A percentile compares a stretch with the other conserved stretches of the same genome.
Conservation (phyloP, 306 rosid species). For the Medicago lupulina region DNA sequence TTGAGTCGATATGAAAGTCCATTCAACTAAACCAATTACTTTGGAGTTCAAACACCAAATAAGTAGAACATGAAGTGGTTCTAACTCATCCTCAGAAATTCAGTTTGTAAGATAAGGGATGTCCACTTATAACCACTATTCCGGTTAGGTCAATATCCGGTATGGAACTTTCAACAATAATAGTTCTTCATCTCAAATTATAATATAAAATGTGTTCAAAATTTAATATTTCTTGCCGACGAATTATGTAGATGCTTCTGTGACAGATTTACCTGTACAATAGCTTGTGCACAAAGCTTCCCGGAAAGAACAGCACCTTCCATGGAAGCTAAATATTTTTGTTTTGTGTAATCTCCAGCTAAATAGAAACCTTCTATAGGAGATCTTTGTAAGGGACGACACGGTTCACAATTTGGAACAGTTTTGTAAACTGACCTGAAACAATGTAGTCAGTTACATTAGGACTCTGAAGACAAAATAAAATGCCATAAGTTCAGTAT, state of each 20-base stretch:
- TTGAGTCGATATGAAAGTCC: too few relatives aligned
- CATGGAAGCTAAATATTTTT: slow-evolving; percentile 96
- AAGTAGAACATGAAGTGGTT: not conserved
- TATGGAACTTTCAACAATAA: not conserved
- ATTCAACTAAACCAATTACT: too few relatives aligned
- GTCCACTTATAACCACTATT: not conserved
- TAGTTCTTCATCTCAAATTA: not conserved
- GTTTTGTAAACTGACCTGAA: slow-evolving; percentile 94
- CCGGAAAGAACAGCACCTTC: slow-evolving; percentile 99
- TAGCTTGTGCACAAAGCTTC: slow-evolving; percentile 95
- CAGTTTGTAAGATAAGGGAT: not conserved
- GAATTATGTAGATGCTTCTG: slow-evolving; percentile 18
- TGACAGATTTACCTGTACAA: slow-evolving; percentile 73
- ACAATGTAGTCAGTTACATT: slow-evolving; percentile 12
- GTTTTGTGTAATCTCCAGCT: slow-evolving; percentile 97
- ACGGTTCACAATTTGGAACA: slow-evolving; percentile 88
- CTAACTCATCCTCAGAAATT: not conserved
- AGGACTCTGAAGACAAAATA: slow-evolving; percentile 33
- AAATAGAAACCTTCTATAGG: slow-evolving; percentile 93
- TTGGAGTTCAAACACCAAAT: not conserved
- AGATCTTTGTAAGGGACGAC: slow-evolving; percentile 92
- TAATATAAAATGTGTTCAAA: not conserved
- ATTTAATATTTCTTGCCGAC: slow-evolving; percentile 27
- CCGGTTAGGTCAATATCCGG: not conserved
- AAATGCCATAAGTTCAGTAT: slow-evolving; percentile 9